Base-by-base conservation (phyloP, 2,329 filamentous ascomycete genomes). In the Penicillium sclerotiorum region DNA sequence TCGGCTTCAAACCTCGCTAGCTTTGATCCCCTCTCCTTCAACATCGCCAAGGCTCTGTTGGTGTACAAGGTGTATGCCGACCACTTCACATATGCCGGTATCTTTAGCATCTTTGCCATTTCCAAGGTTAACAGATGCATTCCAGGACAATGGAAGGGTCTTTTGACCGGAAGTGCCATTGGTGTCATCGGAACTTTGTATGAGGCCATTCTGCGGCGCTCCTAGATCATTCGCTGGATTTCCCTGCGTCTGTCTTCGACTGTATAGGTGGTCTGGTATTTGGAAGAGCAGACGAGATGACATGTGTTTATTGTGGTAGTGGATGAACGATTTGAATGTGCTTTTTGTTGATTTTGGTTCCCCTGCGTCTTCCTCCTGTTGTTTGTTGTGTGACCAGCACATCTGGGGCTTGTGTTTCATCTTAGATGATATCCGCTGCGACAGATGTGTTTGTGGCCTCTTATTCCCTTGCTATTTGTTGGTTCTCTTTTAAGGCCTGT, bases 21-120 rank as follows among this genome's bases (percentile, higher is more conserved):
- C 35, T 84, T 93, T 57, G 94, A 99, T 68, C 92, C 92, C 4
- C 76, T 97, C 66, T 88, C 87, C 18, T 99, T 95, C 75, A 95
- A 92, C 75, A 85, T 97, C 49, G 84, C 84, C 61, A 96, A 96
- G 77, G 92, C 88, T 0, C 69, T 97, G 47, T 72, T 92, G 51
- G 85, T 89, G 7, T 96, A 88, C 70, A 80, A 93, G 27, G 85
- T 96, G 15, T 96, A 92, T 67, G 83, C 80, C 8, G 84, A 69
- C 8, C 62, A 66, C 17, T 72, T 73, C 55, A 66, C 59, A 21
- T 70, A 74, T 50, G 70, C 64, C 58, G 63, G 67, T 15, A 21
- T 73, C 8, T 76, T 66, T 56, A 69, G 64, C 55, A 50, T 57
- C 20, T 60, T 57, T 41, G 67, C 71, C 6, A 60, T 77, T 20